These are phyloP conservation scores for Scolecobasidium constrictum DNA, from an alignment of 2,329 filamentous ascomycete genomes.

Conservation along the genomic window DNA sequence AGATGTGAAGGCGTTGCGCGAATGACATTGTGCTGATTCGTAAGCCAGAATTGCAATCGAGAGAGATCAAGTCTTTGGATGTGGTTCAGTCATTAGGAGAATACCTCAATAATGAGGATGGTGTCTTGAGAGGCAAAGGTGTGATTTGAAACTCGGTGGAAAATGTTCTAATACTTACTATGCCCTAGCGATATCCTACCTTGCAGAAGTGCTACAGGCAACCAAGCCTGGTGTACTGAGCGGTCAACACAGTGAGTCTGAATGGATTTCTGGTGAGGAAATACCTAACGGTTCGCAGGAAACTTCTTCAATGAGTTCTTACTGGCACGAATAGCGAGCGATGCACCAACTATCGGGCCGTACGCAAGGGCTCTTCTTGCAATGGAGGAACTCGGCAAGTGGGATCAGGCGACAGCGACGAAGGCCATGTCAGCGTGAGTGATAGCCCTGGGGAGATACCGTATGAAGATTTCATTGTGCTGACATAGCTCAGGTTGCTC, in stretches of 20 bases:
- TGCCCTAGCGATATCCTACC: slow-evolving; percentile 38
- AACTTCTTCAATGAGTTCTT: slow-evolving; percentile 51
- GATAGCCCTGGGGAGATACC: background rate
- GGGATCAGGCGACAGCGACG: slow-evolving; percentile 45
- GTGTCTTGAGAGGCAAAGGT: slow-evolving; percentile 47
- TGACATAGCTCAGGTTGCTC: slow-evolving; percentile 16
- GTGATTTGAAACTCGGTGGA: too few relatives aligned
- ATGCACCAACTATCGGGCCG: slow-evolving; percentile 41
- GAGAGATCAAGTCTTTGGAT: slow-evolving; percentile 49
- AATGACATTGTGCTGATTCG: slow-evolving; percentile 9
- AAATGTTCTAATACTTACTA: too few relatives aligned
- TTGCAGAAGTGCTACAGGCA: slow-evolving; percentile 39
- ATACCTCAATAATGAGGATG: slow-evolving; percentile 57
- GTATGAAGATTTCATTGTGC: slow-evolving; percentile 13
- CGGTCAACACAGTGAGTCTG: slow-evolving; percentile 42
- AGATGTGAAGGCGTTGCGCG: slow-evolving; percentile 6
- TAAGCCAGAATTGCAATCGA: slow-evolving; percentile 16
- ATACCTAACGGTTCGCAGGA: slow-evolving; percentile 24
- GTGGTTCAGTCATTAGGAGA: slow-evolving; percentile 54
- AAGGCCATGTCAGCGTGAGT: slow-evolving; percentile 42
- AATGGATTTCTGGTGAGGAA: background rate
- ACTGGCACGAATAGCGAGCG: slow-evolving; percentile 51
- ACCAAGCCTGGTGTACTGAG: slow-evolving; percentile 45
- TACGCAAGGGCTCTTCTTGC: slow-evolving; percentile 48
- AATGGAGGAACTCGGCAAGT: slow-evolving; percentile 48